Conservation (phyloP, 768 basidiomycete genomes). For the Tricholoma furcatifolium region DNA sequence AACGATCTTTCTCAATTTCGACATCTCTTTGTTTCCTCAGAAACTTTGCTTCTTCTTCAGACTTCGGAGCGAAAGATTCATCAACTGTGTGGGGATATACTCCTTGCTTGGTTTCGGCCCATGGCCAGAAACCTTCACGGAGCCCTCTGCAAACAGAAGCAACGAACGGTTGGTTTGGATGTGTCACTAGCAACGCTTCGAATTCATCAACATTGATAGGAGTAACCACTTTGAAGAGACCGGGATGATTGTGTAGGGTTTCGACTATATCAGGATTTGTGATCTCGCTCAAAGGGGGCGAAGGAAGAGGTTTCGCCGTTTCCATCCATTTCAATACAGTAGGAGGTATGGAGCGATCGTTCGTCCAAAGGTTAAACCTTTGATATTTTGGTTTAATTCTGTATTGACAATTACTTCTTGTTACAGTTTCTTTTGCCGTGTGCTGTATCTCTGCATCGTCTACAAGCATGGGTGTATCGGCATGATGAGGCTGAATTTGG, state of each 20-base stretch:
- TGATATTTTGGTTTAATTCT: not conserved
- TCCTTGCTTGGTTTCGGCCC: no score
- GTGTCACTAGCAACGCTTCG: constrained; percentile 24
- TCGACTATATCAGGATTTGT: not conserved
- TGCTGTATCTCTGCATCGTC: not conserved
- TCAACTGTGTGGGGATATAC: constrained; percentile 38
- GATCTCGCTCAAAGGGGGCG: not conserved
- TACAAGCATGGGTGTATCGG: not conserved
- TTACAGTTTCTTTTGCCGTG: not conserved
- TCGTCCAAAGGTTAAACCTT: not conserved
- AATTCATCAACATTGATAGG: constrained; percentile 33
- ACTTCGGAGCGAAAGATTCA: constrained; percentile 3
- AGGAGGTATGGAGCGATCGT: not conserved
- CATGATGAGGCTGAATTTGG: not conserved
- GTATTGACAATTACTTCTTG: not conserved
- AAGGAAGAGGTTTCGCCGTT: constrained; percentile 8
- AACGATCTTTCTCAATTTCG: constrained; percentile 14
- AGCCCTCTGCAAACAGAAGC: constrained; percentile 25
- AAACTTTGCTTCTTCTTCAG: constrained; percentile 13
- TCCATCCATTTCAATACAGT: constrained; percentile 23
- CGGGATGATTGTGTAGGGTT: not conserved
- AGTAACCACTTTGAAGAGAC: no score
- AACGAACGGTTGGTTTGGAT: constrained; percentile 33
- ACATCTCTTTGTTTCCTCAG: constrained; percentile 17
- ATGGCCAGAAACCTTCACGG: no score